Evolutionary conservation across 805 yeast genomes (phyloP).

Genomic region (Kodamaea hsintzibuensis): DNA sequence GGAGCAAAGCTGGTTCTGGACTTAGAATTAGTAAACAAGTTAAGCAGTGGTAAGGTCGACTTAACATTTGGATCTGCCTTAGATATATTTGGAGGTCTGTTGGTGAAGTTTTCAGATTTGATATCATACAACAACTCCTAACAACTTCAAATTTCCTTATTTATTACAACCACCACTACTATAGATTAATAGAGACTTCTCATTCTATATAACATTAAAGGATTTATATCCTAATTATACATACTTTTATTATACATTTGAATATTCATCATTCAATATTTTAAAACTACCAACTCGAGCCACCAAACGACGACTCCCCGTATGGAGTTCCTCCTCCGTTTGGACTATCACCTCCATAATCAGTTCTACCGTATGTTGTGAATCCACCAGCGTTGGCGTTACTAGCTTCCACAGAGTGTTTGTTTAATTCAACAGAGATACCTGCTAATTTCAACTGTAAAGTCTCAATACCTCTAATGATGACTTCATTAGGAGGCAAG

Average conservation of each 20-base stretch:
- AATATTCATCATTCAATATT: not conserved
- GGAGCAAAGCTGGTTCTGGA: slow-evolving; percentile 83
- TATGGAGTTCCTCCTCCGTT: slow-evolving; percentile 31
- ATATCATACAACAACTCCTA: slow-evolving; percentile 29
- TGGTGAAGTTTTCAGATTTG: slow-evolving; percentile 76
- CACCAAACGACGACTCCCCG: slow-evolving; percentile 17
- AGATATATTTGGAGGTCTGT: slow-evolving; percentile 89
- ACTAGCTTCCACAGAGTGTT: slow-evolving; percentile 43
- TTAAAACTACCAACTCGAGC: slow-evolving; percentile 12
- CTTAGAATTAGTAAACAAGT: slow-evolving; percentile 57
- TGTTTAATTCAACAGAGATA: slow-evolving; percentile 66
- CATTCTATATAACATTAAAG: not conserved
- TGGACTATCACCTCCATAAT: slow-evolving; percentile 24
- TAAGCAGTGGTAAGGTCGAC: slow-evolving; percentile 85
- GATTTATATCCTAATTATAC: not conserved
- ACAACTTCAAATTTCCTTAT: no score
- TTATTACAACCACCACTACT: no score
- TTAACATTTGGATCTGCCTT: slow-evolving; percentile 90
- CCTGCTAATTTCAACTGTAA: slow-evolving; percentile 90
- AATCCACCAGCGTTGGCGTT: slow-evolving; percentile 48
- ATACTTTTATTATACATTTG: not conserved
- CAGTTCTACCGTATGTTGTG: slow-evolving; percentile 46
- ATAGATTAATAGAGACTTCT: not conserved
- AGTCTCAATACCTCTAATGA: slow-evolving; percentile 78
- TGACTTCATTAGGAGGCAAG: slow-evolving; percentile 86